Evolutionary conservation across 2,329 filamentous ascomycete species (phyloP).

Genomic region (Pyrenochaeta sp.): DNA sequence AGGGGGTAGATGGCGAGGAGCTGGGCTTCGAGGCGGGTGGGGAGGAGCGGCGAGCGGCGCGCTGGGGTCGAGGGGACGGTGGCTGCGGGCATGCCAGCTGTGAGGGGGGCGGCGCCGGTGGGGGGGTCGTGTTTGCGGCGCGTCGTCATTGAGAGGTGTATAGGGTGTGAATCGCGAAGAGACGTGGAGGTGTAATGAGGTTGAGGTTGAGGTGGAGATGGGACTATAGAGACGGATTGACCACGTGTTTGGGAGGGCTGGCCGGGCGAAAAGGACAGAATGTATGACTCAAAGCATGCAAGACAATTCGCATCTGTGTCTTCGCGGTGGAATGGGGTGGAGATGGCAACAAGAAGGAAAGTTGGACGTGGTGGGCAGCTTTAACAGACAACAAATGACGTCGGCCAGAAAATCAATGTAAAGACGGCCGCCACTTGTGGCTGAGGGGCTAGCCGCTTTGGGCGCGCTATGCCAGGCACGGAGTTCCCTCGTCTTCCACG

Average conservation of each 20-base stretch:
- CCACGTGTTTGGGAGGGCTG: neutral
- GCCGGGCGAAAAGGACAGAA: no score
- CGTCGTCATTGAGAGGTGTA: slow-evolving; percentile 34
- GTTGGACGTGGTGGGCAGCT: neutral
- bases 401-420: slow-evolving; percentile 21
- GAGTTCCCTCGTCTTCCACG: slow-evolving; percentile 16
- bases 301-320: no score
- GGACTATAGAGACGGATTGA: no score
- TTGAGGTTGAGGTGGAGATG: slow-evolving; percentile 3
- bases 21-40: slow-evolving; percentile 71
- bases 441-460: slow-evolving; percentile 24
- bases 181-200: neutral
- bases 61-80: slow-evolving; percentile 32
- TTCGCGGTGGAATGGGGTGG: no score
- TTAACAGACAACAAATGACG: slow-evolving; percentile 26
- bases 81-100: slow-evolving; percentile 31
- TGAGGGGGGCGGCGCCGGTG: slow-evolving; percentile 23
- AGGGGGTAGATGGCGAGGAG: slow-evolving; percentile 76
- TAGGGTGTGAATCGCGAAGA: neutral
- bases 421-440: slow-evolving; percentile 27
- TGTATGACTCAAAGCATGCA: no score
- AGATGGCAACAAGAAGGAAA: neutral
- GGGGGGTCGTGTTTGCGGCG: slow-evolving; percentile 39
- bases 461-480: slow-evolving; percentile 14
- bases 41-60: slow-evolving; percentile 67